Base-by-base conservation (phyloP, 1,139 yeast species). In the Nakaseomyces sp. region DNA sequence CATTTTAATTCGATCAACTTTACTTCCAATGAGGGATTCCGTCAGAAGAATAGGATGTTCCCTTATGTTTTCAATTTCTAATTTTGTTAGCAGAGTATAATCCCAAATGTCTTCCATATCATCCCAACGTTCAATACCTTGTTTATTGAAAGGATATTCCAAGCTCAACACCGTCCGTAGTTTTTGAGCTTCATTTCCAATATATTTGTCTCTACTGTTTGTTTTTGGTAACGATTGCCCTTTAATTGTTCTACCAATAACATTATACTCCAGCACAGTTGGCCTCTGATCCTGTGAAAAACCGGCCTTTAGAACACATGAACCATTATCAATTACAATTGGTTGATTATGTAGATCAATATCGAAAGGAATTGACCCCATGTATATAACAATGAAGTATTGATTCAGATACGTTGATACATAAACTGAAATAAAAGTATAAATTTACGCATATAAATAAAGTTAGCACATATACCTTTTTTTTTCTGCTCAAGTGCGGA, bases 221-320 rank as follows among this genome's bases (percentile, higher is more conserved):
- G 88, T 79, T 9, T 91, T 89, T 0, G 95, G 85, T 95, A 89
- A 85, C 42, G 85, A 76, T 56, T 84, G n/a, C n/a, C n/a, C n/a
- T n/a, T n/a, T n/a, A n/a, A n/a, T n/a, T n/a, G 75, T 61, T 88
- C 89, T 66, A 2, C 97, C 97, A 2, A 87, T 72, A 17, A 85
- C 67, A 29, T 73, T 66, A 3, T 76, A 53, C 31, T 55, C 55
- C 28, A 55, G 73, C 33, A 77, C 63, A 53, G 77, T 74, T 3
- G 97, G 97, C 52, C 71, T 74, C 45, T 86, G 93, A 53, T 85
- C 93, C 15, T 96, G 96, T 1, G 96, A 95, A 65, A 89, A 85
- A 1, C 97, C 97, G 0, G 95, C 88, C 60, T 87, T 84, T 45
- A 88, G 70, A 41, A 76, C 74, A 1, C 95, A 95, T 4, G 95